Evolutionary conservation across 352 stramenopile genomes (phyloP).

Genomic region (Phytophthora boehmeriae): DNA sequence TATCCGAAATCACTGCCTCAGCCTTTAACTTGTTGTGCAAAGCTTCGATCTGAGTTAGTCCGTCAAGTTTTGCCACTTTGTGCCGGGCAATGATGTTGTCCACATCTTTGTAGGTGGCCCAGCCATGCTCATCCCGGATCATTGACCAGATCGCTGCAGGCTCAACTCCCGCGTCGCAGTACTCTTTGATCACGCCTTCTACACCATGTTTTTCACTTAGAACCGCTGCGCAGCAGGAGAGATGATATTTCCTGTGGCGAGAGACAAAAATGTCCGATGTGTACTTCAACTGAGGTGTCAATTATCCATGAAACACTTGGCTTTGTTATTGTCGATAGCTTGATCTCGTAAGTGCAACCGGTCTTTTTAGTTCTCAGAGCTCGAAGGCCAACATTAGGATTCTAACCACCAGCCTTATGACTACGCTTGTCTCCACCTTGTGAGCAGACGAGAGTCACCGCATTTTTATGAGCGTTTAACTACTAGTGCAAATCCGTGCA

Average conservation of each 20-base stretch:
- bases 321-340: not conserved
- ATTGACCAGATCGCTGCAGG: not conserved
- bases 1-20: not conserved
- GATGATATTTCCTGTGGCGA: not conserved
- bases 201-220: not conserved
- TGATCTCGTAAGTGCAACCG: not conserved
- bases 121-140: not conserved
- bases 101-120: not conserved
- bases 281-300: not conserved
- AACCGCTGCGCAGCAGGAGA: not conserved
- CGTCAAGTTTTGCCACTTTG: not conserved
- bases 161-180: not conserved
- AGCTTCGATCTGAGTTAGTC: not conserved
- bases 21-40: not conserved
- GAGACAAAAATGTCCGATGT: not conserved
- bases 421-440: not conserved
- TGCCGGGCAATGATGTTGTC: not conserved
- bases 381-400: not conserved
- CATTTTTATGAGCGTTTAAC: not conserved
- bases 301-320: not conserved
- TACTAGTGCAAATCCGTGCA: not conserved
- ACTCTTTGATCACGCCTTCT: not conserved
- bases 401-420: not conserved
- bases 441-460: not conserved
- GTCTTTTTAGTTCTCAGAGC: not conserved